phyloP scores from a whole-genome alignment of 75 land plant species.

The Cunninghamia lanceolata region DNA sequence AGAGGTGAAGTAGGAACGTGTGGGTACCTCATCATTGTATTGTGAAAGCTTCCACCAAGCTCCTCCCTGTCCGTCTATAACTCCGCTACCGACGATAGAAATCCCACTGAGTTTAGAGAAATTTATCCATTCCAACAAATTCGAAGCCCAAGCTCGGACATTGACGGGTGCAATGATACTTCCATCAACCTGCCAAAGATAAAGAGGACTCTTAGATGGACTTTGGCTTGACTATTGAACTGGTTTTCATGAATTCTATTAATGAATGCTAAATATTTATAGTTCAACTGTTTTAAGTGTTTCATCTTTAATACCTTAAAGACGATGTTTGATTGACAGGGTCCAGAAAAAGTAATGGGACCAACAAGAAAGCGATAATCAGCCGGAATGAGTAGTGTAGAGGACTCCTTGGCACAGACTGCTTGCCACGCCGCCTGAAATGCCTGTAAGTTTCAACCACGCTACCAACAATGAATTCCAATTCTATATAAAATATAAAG shows the following conservation, averaged over 20 bases:
- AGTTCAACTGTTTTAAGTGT: no score
- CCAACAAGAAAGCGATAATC: no score
- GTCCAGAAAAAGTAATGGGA: no score
- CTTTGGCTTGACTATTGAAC: neutral
- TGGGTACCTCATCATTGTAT: neutral
- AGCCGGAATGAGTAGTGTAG: no score
- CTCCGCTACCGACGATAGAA: slow-evolving; percentile 53
- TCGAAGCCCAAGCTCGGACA: slow-evolving; percentile 45
- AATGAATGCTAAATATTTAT: no score
- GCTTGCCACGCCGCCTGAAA: no score
- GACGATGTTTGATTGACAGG: neutral
- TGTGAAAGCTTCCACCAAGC: slow-evolving; percentile 63
- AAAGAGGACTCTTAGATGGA: neutral
- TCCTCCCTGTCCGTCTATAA: slow-evolving; percentile 71
- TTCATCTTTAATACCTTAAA: neutral
- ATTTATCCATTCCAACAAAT: slow-evolving; percentile 59
- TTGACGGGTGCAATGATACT: slow-evolving; percentile 71
- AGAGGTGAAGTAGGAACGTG: no score
- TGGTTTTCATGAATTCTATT: no score
- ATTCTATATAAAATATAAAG: no score
- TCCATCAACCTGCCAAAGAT: slow-evolving; percentile 66
- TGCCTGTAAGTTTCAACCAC: no score
- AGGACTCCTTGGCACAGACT: no score
- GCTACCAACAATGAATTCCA: no score
- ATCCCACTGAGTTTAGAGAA: slow-evolving; percentile 71